Conservation (phyloP, 1,139 yeast species). For the Blastobotrys illinoisensis region DNA sequence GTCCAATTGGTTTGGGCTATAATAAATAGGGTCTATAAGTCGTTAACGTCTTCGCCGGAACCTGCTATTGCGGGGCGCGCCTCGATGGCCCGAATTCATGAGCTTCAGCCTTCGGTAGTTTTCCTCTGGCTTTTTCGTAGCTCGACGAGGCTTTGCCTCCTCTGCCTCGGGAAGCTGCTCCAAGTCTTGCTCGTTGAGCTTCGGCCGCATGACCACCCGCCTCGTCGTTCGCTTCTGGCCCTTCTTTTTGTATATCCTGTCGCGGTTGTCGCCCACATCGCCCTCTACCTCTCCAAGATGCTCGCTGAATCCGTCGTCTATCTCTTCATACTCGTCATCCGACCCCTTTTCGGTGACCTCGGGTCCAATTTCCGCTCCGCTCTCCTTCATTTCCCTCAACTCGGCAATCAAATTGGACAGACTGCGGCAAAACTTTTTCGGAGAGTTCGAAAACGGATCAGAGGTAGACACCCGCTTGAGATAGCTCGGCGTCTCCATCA, state of each 20-base stretch:
- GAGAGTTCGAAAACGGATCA: not conserved
- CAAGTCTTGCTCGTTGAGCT: constrained; percentile 21
- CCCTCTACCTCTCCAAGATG: constrained; percentile 23
- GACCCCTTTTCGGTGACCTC: not conserved
- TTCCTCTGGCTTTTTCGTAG: constrained; percentile 3
- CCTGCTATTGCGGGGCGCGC: not conserved
- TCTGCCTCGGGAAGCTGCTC: constrained; percentile 1
- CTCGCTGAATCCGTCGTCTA: constrained; percentile 22
- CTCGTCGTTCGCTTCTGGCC: constrained; percentile 61
- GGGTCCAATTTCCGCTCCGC: not conserved
- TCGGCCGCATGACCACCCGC: constrained; percentile 51
- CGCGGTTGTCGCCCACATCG: constrained; percentile 9
- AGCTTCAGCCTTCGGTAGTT: constrained; percentile 6
- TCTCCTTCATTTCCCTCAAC: constrained; percentile 7
- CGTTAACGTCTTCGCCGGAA: constrained; percentile 1
- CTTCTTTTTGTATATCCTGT: constrained; percentile 32
- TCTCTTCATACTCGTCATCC: constrained; percentile 4
- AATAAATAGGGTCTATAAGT: not conserved
- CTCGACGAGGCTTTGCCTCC: not conserved
- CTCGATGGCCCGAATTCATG: constrained; percentile 7
- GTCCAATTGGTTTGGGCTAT: too few relatives aligned
- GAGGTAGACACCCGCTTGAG: not conserved
- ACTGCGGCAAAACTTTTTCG: constrained; percentile 8
- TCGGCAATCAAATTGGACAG: constrained; percentile 17
- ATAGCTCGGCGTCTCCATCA: not conserved